Conservation (phyloP, 805 yeast species). For the Zygosaccharomyces lentus region DNA sequence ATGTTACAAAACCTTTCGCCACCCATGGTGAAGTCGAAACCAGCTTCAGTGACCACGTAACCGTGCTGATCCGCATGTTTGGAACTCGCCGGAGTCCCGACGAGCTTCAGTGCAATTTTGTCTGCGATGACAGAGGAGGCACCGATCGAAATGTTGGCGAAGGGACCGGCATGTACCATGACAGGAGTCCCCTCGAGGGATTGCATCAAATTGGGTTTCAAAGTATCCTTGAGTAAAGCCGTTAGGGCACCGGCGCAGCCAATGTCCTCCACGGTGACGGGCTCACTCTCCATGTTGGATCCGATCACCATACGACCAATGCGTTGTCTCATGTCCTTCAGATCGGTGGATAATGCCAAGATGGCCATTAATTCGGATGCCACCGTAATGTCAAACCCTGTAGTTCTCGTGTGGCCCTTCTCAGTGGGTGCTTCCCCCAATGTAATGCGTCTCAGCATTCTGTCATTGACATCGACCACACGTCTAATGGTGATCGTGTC, state of each 20-base stretch:
- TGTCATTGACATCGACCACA: constrained; percentile 91
- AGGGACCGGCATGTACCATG: constrained; percentile 96
- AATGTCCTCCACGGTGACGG: constrained; percentile 89
- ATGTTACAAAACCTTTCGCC: constrained; percentile 96
- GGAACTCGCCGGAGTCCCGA: constrained; percentile 54
- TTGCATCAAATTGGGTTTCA: constrained; percentile 96
- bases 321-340: constrained; percentile 80
- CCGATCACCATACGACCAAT: constrained; percentile 90
- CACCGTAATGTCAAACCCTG: constrained; percentile 95
- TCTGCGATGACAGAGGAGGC: constrained; percentile 95
- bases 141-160: constrained; percentile 95
- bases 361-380: constrained; percentile 97
- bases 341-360: constrained; percentile 72
- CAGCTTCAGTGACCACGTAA: constrained; percentile 95
- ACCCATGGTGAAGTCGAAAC: constrained; percentile 98
- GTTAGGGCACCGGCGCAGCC: constrained; percentile 96
- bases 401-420: constrained; percentile 75
- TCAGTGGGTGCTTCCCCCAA: constrained; percentile 92
- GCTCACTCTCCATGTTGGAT: constrained; percentile 64
- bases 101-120: constrained; percentile 83
- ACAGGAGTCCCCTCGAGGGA: constrained; percentile 97
- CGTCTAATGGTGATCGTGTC: constrained; percentile 86
- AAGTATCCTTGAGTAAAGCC: constrained; percentile 91
- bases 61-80: constrained; percentile 48
- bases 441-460: constrained; percentile 83